phyloP scores from a whole-genome alignment of 495 filamentous ascomycete genomes.

The Amphirosellinia nigrospora region DNA sequence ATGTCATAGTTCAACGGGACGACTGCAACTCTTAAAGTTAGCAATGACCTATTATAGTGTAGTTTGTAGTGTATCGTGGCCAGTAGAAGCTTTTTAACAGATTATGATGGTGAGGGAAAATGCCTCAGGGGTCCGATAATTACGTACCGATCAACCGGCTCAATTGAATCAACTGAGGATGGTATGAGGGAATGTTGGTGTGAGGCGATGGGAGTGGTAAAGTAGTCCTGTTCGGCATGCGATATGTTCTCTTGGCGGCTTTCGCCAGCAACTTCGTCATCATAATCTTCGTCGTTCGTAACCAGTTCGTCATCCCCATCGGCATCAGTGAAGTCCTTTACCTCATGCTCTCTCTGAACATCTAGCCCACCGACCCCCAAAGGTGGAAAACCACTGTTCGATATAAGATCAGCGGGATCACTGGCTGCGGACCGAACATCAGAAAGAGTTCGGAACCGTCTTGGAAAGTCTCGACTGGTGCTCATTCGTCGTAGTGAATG shows the following conservation, averaged over 20 bases:
- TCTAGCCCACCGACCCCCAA: conserved; percentile 34
- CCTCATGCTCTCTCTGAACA: conserved; percentile 39
- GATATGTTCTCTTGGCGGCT: conserved; percentile 31
- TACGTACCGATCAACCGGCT: conserved; percentile 32
- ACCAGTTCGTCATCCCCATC: conserved; percentile 91
- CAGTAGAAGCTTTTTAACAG: not conserved
- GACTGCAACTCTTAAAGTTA: not conserved
- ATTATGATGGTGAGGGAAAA: not conserved
- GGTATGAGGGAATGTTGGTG: conserved; percentile 28
- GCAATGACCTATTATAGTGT: not conserved
- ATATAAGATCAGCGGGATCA: conserved; percentile 60
- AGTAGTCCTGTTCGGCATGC: conserved; percentile 49
- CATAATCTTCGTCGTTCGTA: conserved; percentile 72
- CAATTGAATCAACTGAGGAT: conserved; percentile 34
- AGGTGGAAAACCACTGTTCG: conserved; percentile 46
- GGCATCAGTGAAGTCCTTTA: conserved; percentile 68
- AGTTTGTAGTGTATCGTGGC: not conserved
- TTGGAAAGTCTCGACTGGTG: conserved; percentile 49
- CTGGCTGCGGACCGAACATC: conserved; percentile 59
- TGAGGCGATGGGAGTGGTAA: conserved; percentile 47
- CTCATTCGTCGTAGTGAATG: conserved; percentile 51
- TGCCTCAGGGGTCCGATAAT: too few relatives aligned
- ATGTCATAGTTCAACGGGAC: conserved; percentile 30
- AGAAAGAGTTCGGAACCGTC: conserved; percentile 49
- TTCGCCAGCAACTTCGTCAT: conserved; percentile 43